These are phyloP conservation scores for Craterostigma plantagineum DNA, from an alignment of 257 asterid species.

Conservation along the genomic window DNA sequence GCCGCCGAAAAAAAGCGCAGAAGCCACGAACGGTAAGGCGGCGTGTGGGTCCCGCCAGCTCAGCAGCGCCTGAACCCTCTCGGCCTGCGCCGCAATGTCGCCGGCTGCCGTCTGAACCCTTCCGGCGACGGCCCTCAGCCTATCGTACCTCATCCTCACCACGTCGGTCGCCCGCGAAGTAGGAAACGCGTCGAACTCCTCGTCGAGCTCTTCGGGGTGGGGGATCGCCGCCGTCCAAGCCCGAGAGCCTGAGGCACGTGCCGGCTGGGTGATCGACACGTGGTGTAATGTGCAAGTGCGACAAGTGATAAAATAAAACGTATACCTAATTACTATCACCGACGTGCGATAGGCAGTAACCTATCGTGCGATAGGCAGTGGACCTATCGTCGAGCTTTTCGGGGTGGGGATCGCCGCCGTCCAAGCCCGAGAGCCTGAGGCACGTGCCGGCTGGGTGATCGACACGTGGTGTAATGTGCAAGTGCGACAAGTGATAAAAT, in stretches of 20 bases:
- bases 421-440: background rate
- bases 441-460: background rate
- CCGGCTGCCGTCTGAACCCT: background rate
- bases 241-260: background rate
- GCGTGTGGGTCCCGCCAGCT: slow-evolving; percentile 1
- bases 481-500: no score
- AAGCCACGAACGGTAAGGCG: background rate
- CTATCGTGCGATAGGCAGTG: no score
- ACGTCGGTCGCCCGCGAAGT: background rate
- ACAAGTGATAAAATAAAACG: no score
- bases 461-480: no score
- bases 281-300: no score
- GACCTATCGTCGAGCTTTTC: background rate
- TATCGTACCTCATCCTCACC: slow-evolving; percentile 1
- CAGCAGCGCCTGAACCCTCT: slow-evolving; percentile 1
- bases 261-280: background rate
- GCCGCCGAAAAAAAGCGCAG: background rate
- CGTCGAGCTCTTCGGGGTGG: background rate
- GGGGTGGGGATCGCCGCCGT: background rate
- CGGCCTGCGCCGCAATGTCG: background rate
- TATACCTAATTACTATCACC: no score
- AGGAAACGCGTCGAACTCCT: no score
- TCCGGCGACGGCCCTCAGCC: background rate
- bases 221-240: background rate
- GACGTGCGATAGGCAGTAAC: no score